Evolutionary conservation across 495 filamentous ascomycete species (phyloP).

Genomic region (Aspergillus carlsbadensis): DNA sequence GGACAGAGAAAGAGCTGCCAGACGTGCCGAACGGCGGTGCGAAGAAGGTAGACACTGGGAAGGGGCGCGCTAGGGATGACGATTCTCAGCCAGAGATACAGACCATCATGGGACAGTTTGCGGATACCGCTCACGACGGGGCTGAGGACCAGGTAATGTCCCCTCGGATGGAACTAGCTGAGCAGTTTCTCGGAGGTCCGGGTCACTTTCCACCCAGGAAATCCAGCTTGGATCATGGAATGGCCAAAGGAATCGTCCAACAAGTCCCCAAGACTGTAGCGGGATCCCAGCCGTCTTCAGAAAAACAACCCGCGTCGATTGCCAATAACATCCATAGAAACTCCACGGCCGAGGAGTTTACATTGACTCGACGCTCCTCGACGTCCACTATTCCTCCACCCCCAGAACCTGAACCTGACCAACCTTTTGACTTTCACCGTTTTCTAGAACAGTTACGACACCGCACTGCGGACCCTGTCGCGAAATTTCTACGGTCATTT

Average conservation of each 20-base stretch:
- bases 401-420: conserved; percentile 83
- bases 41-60: conserved; percentile 49
- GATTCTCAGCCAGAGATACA: conserved; percentile 85
- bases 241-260: conserved; percentile 8
- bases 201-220: conserved; percentile 75
- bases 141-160: conserved; percentile 79
- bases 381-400: conserved; percentile 60
- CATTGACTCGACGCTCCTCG: conserved; percentile 46
- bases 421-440: conserved; percentile 96
- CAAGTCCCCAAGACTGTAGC: conserved; percentile 10
- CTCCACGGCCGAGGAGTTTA: conserved; percentile 38
- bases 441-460: conserved; percentile 95
- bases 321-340: conserved; percentile 21
- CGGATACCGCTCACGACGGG: conserved; percentile 63
- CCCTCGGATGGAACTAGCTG: conserved; percentile 70
- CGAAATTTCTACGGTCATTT: conserved; percentile 92
- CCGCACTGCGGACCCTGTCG: conserved; percentile 93
- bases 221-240: conserved; percentile 76
- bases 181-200: conserved; percentile 62
- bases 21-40: conserved; percentile 52
- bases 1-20: conserved; percentile 53
- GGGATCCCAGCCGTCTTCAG: conserved; percentile 18
- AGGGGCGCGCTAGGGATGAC: conserved; percentile 59
- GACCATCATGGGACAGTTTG: conserved; percentile 88
- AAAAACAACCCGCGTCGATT: conserved; percentile 19